Base-by-base conservation (phyloP, 2,329 filamentous ascomycete genomes). In the Escovopsis sp. region DNA sequence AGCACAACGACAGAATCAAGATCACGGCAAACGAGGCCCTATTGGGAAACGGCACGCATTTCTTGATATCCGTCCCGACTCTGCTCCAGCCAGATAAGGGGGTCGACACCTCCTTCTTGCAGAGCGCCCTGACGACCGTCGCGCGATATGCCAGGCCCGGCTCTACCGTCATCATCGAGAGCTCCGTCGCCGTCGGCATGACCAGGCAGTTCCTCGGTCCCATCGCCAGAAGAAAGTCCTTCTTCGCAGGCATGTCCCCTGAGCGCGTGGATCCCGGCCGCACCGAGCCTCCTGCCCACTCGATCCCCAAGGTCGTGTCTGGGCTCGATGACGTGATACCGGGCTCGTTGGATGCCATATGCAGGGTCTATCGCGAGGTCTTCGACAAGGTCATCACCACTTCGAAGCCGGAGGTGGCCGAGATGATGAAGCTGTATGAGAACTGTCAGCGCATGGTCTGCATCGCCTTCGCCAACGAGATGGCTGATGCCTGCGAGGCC, bases 341-440 rank as follows among this genome's bases (percentile, higher is more conserved):
- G 0, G 59, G 58, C 10, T 68, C 66, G 0, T 50, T 68, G 2
- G 45, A 57, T 8, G 51, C 55, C 25, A 68, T 72, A 35, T 39
- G 47, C 6, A 43, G 48, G 6, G 47, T 71, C 4, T 72, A 72
- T 46, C 52, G 52, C 3, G 45, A 49, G n/a, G 63, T 61, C 2
- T 71, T 70, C 41, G 54, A 67, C 34, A 47, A 50, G 0, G 53
- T 71, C 5, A 54, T 70, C 6, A 56, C 61, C 0, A 66, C 71
- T 21, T 65, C 63, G 10, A 52, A 49, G 21, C 66, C 68, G 2
- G 68, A 72, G 43, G 66, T 70, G 1, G 68, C 68, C 2, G 68
- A 72, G 48, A 70, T 72, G 65, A 66, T 61, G 41, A 72, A 72
- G 50, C 51, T 72, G 11, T 72, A 70, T 44, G 68, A 72, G 40